These are phyloP conservation scores for Cytospora chrysosperma DNA, from an alignment of 2,329 filamentous ascomycete genomes.

Conservation along the genomic window DNA sequence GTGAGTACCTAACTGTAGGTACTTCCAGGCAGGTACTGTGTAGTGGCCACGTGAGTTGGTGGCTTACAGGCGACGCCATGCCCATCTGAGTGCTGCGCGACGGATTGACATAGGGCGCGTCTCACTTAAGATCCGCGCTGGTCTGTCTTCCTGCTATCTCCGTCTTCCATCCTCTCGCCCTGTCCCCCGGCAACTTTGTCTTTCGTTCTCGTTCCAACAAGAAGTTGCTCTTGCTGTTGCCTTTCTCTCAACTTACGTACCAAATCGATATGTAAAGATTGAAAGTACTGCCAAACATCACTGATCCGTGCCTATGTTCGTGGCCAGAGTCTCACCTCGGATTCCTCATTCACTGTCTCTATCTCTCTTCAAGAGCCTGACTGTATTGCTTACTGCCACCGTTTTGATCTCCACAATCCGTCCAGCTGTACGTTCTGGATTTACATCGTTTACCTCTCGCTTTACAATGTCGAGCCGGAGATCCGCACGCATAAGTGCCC, in stretches of 20 bases:
- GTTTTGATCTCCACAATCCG: background rate
- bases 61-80: slow-evolving; percentile 13
- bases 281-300: background rate
- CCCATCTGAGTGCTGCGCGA: background rate
- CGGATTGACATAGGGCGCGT: slow-evolving; percentile 21
- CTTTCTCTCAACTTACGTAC: background rate
- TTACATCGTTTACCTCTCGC: background rate
- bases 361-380: background rate
- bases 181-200: too few relatives aligned
- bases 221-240: background rate
- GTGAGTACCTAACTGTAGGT: too few relatives aligned
- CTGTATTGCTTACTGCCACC: background rate
- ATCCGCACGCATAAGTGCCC: slow-evolving; percentile 42
- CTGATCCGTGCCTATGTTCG: background rate
- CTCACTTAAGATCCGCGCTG: background rate
- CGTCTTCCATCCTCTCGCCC: background rate
- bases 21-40: too few relatives aligned
- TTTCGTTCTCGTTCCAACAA: background rate
- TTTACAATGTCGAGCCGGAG: slow-evolving; percentile 33
- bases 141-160: background rate
- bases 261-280: background rate
- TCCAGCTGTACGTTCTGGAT: background rate
- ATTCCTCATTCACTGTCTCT: background rate
- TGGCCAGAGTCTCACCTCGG: background rate
- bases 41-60: slow-evolving; percentile 22